Percentiles rank a stretch among this genome's conserved stretches.
phyloP scores from a whole-genome alignment of 345 rosid species.

The Sonneratia alba region DNA sequence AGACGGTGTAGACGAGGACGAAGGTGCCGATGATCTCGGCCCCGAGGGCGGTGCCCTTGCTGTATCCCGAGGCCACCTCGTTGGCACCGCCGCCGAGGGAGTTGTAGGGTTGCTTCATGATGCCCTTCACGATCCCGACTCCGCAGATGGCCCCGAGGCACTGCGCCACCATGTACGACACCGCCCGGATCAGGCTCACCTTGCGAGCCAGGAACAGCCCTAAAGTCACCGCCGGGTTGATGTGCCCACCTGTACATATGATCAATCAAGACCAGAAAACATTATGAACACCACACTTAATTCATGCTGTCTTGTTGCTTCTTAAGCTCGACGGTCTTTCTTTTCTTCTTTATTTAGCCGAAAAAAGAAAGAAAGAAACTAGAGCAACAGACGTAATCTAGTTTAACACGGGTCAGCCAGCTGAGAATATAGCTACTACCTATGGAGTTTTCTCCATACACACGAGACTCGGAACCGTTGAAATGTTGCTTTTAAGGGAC shows the following conservation, averaged over 20 bases:
- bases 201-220: conserved; percentile 65
- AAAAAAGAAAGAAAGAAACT: no score
- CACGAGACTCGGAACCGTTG: no score
- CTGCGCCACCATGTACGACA: conserved; percentile 73
- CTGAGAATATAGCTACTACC: no score
- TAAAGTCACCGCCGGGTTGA: conserved; percentile 61
- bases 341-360: no score
- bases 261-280: background rate
- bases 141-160: conserved; percentile 72
- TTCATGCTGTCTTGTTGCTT: background rate
- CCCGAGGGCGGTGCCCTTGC: conserved; percentile 59
- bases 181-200: conserved; percentile 55
- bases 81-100: conserved; percentile 61
- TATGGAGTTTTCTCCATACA: no score
- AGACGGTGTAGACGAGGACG: conserved; percentile 66
- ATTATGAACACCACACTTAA: background rate
- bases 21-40: conserved; percentile 81
- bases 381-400: no score
- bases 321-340: no score
- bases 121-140: conserved; percentile 72
- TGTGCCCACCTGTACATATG: conserved; percentile 51
- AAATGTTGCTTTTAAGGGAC: no score
- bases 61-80: conserved; percentile 41
- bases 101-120: conserved; percentile 53
- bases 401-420: no score